Base-by-base conservation (phyloP, 164 flowering plant genomes). In the Vitis labrusca region DNA sequence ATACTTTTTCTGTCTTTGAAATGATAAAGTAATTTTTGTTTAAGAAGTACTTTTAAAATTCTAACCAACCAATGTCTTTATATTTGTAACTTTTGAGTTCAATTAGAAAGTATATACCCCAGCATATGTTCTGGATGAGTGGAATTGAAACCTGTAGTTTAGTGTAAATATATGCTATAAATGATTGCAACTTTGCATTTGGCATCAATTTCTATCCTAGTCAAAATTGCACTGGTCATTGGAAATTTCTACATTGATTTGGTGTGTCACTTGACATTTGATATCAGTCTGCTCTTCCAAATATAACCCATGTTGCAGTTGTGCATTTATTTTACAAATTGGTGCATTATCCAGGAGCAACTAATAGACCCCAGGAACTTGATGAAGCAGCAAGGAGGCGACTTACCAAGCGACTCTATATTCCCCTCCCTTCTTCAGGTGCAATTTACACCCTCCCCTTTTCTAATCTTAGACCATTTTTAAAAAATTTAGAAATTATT, bases 381-480 rank as follows among this genome's bases (percentile, higher is more conserved):
- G 98, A 96, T 81, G 99, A 96, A 78, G 99, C 99, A 66, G 99
- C 99, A 62, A 79, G 99, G 74, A 85, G 98, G 75, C 86, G 98
- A 73, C 97, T 96, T 63, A 91, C 98, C 56, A 96, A 96, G 78
- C 85, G 97, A 58, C 91, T 93, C 3, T 95, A 96, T 74, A 92
- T 91, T 59, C 99, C 99, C 70, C 92, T 96, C 14, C 99, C 99
- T 74, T 88, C 97, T 48, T 80, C 93, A 81, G 99, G 99, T 92
- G 68, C 62, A 32, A 50, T 56, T 67, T 67, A 8, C 17, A 50
- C 16, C 27, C 27, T 23, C 16, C 13, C 7, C 44, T 6, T 37
- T 14, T 59, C 29, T 64, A 23, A 16, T 54, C 13, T 17, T 12
- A 2, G 5, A 32, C 8, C 11, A 8, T 44, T 37, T 48, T 32